These are phyloP conservation scores for Podila minutissima DNA, from an alignment of 192 early-diverging fungal genomes.

Conservation along the genomic window DNA sequence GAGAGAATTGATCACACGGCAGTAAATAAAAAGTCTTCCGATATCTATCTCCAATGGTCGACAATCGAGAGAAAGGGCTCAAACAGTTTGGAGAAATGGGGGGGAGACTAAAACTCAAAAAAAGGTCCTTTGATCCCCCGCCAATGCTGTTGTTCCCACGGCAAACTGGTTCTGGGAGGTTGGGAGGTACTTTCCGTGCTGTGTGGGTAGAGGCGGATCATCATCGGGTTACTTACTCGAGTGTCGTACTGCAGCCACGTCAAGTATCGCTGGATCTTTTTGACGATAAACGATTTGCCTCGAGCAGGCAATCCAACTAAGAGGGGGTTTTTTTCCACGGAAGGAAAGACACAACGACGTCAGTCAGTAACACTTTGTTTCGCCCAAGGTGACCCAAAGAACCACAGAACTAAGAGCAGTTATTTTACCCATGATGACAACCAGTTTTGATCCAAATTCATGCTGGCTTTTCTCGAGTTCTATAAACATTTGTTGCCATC, in stretches of 20 bases:
- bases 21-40: neutral
- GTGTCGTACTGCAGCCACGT: constrained; percentile 84
- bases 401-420: neutral
- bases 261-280: constrained; percentile 93
- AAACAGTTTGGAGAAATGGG: too few species aligned
- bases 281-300: constrained; percentile 96
- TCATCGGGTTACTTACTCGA: constrained; percentile 57
- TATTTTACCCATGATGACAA: constrained; percentile 89
- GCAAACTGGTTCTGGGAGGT: too few species aligned
- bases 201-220: too few species aligned
- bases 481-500: neutral
- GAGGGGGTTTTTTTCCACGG: neutral
- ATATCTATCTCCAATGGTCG: too few species aligned
- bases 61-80: too few species aligned
- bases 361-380: too few species aligned
- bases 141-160: too few species aligned
- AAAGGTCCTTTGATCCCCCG: too few species aligned
- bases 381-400: neutral
- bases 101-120: too few species aligned
- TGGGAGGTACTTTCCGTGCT: too few species aligned
- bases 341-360: neutral
- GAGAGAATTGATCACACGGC: too few species aligned
- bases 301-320: constrained; percentile 92
- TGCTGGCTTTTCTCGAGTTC: constrained; percentile 59
- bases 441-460: constrained; percentile 88